These are phyloP conservation scores for Friedmanniomyces simplex DNA, from an alignment of 495 filamentous ascomycete genomes.

Conservation along the genomic window DNA sequence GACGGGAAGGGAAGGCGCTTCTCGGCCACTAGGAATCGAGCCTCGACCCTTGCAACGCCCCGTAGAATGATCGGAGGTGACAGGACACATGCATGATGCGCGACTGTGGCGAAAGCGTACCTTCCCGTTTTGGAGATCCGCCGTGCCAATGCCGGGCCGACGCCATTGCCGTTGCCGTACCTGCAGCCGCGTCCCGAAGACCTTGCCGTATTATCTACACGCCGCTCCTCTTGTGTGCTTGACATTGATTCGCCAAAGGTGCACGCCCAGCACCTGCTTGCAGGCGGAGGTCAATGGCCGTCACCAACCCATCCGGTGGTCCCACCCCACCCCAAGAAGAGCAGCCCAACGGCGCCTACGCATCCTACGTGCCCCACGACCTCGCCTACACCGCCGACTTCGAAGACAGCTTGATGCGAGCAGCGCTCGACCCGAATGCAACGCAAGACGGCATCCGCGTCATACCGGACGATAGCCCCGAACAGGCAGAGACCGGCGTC, in stretches of 20 bases:
- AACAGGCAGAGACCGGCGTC: not conserved
- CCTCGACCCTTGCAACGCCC: not conserved
- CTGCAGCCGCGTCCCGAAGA: not conserved
- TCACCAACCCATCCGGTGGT: not conserved
- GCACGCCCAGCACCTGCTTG: no score
- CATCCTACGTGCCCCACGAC: conserved; percentile 19
- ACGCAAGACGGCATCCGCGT: conserved; percentile 6
- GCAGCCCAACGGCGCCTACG: not conserved
- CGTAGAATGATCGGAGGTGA: not conserved
- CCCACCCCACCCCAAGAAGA: conserved; percentile 8
- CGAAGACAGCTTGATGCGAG: conserved; percentile 28
- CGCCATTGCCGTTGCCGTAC: no score
- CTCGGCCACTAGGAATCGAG: no score
- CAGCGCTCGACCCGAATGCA: conserved; percentile 22
- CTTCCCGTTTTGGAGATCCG: not conserved
- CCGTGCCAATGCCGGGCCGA: not conserved
- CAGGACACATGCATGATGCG: not conserved
- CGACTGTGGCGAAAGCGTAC: not conserved
- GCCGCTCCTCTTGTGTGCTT: not conserved
- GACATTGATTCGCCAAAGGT: no score
- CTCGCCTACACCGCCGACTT: conserved; percentile 27
- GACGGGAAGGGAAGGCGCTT: no score
- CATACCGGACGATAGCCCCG: conserved; percentile 5
- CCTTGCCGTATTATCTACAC: not conserved
- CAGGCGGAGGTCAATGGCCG: conserved; percentile 4